Conservation (phyloP, 2,329 filamentous ascomycete genomes). For the Penicillium corylophilum region DNA sequence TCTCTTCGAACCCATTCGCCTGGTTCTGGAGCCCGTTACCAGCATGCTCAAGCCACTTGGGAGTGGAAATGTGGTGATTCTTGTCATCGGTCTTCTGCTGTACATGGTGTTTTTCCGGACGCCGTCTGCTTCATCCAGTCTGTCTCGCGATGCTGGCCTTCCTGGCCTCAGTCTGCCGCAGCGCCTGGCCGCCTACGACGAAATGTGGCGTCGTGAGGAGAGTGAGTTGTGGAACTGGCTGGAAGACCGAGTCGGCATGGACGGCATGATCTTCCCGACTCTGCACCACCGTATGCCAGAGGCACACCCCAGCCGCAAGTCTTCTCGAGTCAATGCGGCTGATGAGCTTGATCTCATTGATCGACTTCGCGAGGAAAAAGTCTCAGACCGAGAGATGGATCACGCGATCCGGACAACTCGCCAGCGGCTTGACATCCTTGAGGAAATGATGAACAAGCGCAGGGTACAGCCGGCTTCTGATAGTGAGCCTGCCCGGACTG, state of each 20-base stretch:
- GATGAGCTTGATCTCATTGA: constrained; percentile 52
- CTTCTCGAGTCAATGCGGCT: constrained; percentile 40
- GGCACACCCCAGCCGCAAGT: constrained; percentile 43
- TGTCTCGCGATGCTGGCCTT: constrained; percentile 38
- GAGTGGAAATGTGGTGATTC: constrained; percentile 74
- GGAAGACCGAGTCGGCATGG: constrained; percentile 78
- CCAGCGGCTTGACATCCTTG: constrained; percentile 74
- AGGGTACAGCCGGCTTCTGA: constrained; percentile 32
- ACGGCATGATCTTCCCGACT: constrained; percentile 48
- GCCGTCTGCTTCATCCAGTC: constrained; percentile 34
- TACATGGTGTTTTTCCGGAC: constrained; percentile 70
- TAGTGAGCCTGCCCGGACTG: constrained; percentile 20
- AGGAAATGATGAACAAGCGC: constrained; percentile 66
- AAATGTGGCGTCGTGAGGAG: constrained; percentile 87
- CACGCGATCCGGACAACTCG: constrained; percentile 84
- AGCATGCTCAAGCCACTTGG: constrained; percentile 70
- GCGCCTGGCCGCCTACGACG: constrained; percentile 80
- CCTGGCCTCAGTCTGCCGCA: constrained; percentile 55
- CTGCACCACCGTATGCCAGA: constrained; percentile 26
- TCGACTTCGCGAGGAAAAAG: constrained; percentile 62
- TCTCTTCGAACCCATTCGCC: constrained; percentile 72
- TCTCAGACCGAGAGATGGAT: constrained; percentile 71
- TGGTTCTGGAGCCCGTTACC: constrained; percentile 66
- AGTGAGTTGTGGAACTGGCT: constrained; percentile 91
- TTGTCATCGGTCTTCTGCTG: constrained; percentile 70